phyloP scores from a whole-genome alignment of 1,284 basidiomycete species.

The Ceraceosorus guamensis region DNA sequence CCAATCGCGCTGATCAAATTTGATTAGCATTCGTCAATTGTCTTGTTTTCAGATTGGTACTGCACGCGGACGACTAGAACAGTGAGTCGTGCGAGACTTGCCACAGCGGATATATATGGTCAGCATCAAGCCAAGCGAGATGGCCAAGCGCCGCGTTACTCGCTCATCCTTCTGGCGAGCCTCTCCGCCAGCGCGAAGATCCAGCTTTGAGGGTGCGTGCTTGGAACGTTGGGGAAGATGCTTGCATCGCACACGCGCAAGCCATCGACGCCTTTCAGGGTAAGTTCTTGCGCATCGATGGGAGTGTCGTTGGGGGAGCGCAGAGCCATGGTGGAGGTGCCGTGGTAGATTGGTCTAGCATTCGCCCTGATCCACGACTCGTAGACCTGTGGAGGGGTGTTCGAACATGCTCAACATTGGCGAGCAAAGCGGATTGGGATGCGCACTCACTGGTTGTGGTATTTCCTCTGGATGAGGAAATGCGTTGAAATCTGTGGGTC shows the following conservation, averaged over 20 bases:
- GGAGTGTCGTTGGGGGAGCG: conserved; percentile 16
- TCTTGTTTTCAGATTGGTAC: too few species aligned
- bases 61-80: too few species aligned
- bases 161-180: conserved; percentile 7
- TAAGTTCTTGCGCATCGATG: conserved; percentile 20
- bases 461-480: not conserved
- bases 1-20: too few species aligned
- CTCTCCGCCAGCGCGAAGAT: conserved; percentile 30
- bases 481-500: not conserved
- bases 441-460: conserved; percentile 1
- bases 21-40: too few species aligned
- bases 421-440: not conserved
- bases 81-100: too few species aligned
- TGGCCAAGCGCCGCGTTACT: not conserved
- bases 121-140: too few species aligned
- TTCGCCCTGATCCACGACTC: not conserved
- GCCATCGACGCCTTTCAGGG: conserved; percentile 23
- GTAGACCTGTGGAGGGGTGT: conserved; percentile 1
- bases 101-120: too few species aligned
- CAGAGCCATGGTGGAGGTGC: conserved; percentile 17
- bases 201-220: conserved; percentile 27
- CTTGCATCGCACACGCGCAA: conserved; percentile 33
- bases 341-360: conserved; percentile 2
- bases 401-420: conserved; percentile 1
- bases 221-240: conserved; percentile 34